Conservation (phyloP, 2,329 filamentous ascomycete genomes). For the Cryoendolithus antarcticus region DNA sequence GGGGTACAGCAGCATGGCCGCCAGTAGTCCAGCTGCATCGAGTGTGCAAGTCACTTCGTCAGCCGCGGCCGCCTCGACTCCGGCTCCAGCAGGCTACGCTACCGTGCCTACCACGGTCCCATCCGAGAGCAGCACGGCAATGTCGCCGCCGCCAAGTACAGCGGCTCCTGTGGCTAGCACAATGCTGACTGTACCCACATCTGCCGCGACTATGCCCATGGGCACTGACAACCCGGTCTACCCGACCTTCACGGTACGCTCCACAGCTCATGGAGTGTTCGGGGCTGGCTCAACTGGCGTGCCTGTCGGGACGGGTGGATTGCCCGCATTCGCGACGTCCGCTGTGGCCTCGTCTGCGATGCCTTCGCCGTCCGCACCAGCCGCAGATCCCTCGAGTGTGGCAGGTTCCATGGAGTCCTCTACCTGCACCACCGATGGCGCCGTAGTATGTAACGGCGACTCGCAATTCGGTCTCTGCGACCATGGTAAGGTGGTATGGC, state of each 20-base stretch:
- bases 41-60: background rate
- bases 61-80: background rate
- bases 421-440: slow-evolving; percentile 25
- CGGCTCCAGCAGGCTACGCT: slow-evolving; percentile 2
- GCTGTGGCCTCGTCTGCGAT: too few species aligned
- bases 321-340: too few species aligned
- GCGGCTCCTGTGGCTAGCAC: background rate
- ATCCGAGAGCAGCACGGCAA: background rate
- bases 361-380: background rate
- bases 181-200: background rate
- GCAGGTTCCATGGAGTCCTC: background rate
- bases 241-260: too few species aligned
- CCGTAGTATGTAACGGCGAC: slow-evolving; percentile 27
- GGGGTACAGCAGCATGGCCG: slow-evolving; percentile 5
- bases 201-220: too few species aligned
- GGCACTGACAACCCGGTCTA: too few species aligned
- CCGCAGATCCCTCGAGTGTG: background rate
- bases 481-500: slow-evolving; percentile 28
- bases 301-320: background rate
- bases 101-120: background rate
- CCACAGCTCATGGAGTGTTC: background rate
- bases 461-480: slow-evolving; percentile 32
- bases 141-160: background rate
- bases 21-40: background rate
- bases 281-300: slow-evolving; percentile 2